phyloP scores from a whole-genome alignment of 805 yeast genomes.

The Kuraishia cidri region DNA sequence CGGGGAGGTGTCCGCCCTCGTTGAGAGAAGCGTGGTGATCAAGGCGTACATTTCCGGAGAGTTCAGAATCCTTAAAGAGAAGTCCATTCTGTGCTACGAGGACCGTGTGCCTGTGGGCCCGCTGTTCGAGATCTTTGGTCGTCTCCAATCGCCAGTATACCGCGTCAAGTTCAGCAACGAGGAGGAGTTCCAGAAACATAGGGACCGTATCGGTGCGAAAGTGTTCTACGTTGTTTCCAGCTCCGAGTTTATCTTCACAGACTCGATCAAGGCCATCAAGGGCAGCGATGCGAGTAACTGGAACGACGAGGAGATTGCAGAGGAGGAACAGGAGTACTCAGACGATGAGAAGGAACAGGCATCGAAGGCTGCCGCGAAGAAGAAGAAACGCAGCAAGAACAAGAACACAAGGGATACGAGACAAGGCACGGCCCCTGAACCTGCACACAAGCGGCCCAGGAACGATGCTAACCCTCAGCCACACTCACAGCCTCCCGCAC shows the following conservation, averaged over 20 bases:
- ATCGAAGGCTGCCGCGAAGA: slow-evolving; percentile 55
- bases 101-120: slow-evolving; percentile 68
- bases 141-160: slow-evolving; percentile 72
- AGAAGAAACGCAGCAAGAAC: slow-evolving; percentile 29
- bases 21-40: slow-evolving; percentile 65
- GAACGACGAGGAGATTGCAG: slow-evolving; percentile 90
- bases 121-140: slow-evolving; percentile 84
- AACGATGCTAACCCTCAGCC: no score
- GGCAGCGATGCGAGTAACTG: slow-evolving; percentile 95
- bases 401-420: slow-evolving; percentile 3
- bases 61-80: slow-evolving; percentile 71
- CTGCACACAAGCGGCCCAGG: no score
- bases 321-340: slow-evolving; percentile 89
- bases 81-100: slow-evolving; percentile 69
- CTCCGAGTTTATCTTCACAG: slow-evolving; percentile 73
- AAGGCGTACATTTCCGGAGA: slow-evolving; percentile 77
- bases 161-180: slow-evolving; percentile 56
- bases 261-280: slow-evolving; percentile 54
- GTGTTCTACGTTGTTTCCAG: slow-evolving; percentile 76
- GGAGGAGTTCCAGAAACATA: slow-evolving; percentile 38
- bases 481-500: neutral
- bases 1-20: slow-evolving; percentile 62
- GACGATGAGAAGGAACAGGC: slow-evolving; percentile 88
- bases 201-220: slow-evolving; percentile 38
- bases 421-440: neutral